Conservation (phyloP, 2,329 filamentous ascomycete species). For the Neonectria ditissima region DNA sequence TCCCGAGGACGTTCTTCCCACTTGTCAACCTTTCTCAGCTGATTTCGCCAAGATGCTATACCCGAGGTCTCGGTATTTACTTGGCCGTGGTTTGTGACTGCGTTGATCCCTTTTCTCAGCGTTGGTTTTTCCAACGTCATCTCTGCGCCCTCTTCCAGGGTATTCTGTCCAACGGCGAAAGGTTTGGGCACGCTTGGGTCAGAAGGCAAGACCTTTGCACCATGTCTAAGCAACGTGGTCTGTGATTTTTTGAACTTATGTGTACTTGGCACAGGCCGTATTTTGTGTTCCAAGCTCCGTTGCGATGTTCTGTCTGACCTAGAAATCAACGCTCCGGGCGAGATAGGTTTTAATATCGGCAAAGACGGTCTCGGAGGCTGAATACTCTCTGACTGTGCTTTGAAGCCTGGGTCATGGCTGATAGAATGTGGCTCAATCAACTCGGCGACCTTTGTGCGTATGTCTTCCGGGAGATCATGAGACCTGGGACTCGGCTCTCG, state of each 20-base stretch:
- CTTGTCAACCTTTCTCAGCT: conserved; percentile 40
- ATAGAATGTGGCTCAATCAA: conserved; percentile 27
- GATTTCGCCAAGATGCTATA: conserved; percentile 40
- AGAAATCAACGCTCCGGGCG: not conserved
- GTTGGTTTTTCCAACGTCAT: conserved; percentile 8
- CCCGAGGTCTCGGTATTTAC: conserved; percentile 19
- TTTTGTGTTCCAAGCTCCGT: not conserved
- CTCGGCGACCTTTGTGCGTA: conserved; percentile 30
- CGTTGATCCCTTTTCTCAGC: conserved; percentile 23
- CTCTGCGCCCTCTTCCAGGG: not conserved
- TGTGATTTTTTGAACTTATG: not conserved
- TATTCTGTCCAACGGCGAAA: not conserved
- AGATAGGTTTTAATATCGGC: not conserved
- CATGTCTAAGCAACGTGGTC: not conserved
- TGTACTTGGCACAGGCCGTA: not conserved
- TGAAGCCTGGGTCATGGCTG: conserved; percentile 21
- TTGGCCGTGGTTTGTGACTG: conserved; percentile 10
- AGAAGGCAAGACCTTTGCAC: not conserved
- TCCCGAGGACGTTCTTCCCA: conserved; percentile 30
- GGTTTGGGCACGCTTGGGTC: not conserved
- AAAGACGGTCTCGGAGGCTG: conserved; percentile 10
- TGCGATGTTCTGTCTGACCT: not conserved
- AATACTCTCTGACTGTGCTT: conserved; percentile 6
- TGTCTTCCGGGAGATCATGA: conserved; percentile 33
- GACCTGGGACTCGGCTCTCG: conserved; percentile 36